Evolutionary conservation across 2,329 filamentous ascomycete genomes (phyloP).

Genomic region (Claviceps spartinae): DNA sequence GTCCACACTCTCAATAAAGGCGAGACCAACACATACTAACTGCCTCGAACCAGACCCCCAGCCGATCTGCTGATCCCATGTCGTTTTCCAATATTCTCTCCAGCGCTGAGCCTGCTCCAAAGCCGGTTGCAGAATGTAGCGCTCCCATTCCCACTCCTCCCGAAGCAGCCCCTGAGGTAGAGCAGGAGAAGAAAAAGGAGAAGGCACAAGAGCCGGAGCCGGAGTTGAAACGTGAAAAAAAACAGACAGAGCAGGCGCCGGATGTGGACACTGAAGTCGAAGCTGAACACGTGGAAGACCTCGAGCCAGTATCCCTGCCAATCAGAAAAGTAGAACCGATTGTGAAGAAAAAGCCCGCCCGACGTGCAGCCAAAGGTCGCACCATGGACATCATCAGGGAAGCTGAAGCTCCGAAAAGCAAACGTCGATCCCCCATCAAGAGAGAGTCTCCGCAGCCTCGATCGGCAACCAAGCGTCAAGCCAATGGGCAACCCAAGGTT

Average conservation of each 20-base stretch:
- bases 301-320: constrained; percentile 17
- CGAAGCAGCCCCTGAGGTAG: constrained; percentile 10
- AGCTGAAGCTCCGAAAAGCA: constrained; percentile 33
- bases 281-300: constrained; percentile 17
- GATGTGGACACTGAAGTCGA: constrained; percentile 19
- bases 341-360: constrained; percentile 18
- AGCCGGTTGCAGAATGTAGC: constrained; percentile 30
- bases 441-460: constrained; percentile 34
- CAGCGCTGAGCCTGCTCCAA: constrained; percentile 53
- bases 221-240: too few relatives aligned
- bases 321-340: constrained; percentile 14
- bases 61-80: constrained; percentile 75
- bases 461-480: constrained; percentile 42
- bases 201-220: constrained; percentile 4
- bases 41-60: constrained; percentile 42
- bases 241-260: not conserved
- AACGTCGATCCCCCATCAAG: constrained; percentile 37
- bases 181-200: not conserved
- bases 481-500: constrained; percentile 51
- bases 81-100: constrained; percentile 92
- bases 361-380: constrained; percentile 33
- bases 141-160: constrained; percentile 27
- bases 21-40: not conserved
- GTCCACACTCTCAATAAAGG: too few relatives aligned
- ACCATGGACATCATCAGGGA: constrained; percentile 39